These are phyloP conservation scores for Huiozyma sinensis DNA, from an alignment of 805 yeast species.

Conservation along the genomic window DNA sequence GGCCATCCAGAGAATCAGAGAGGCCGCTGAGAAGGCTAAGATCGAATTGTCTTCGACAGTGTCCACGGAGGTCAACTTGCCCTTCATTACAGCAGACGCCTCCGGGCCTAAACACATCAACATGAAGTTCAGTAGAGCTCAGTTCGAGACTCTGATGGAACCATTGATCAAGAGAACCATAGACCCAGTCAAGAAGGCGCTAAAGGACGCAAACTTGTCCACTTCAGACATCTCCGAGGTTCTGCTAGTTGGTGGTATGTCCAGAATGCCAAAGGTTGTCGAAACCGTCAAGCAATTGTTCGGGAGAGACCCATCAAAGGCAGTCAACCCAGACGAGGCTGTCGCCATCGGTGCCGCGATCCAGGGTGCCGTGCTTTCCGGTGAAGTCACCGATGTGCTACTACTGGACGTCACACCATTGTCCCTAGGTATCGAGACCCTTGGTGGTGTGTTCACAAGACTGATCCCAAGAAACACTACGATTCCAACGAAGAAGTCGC, in stretches of 20 bases:
- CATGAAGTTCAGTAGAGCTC: conserved; percentile 56
- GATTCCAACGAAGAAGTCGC: conserved; percentile 93
- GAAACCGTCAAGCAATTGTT: conserved; percentile 61
- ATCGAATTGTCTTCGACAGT: conserved; percentile 66
- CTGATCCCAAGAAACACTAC: conserved; percentile 86
- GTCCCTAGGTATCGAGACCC: conserved; percentile 90
- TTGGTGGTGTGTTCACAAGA: conserved; percentile 95
- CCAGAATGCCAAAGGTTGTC: conserved; percentile 77
- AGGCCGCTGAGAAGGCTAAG: conserved; percentile 75
- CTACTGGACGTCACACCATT: conserved; percentile 81
- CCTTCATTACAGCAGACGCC: conserved; percentile 78
- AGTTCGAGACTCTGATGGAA: conserved; percentile 58
- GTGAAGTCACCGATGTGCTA: conserved; percentile 88
- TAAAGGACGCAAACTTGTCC: conserved; percentile 62
- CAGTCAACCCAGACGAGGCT: conserved; percentile 92
- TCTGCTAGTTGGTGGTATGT: conserved; percentile 79
- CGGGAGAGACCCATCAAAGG: conserved; percentile 76
- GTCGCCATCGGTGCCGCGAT: conserved; percentile 96
- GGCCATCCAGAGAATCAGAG: conserved; percentile 75
- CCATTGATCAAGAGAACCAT: conserved; percentile 61
- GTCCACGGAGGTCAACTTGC: conserved; percentile 58
- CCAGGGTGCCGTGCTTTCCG: conserved; percentile 93
- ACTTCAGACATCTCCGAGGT: conserved; percentile 67
- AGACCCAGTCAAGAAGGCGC: conserved; percentile 68
- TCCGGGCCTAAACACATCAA: conserved; percentile 60